Evolutionary conservation across 306 rosid genomes (phyloP), one percentile per base, ranked within the genome.

Genomic region (Coriaria nepalensis): DNA sequence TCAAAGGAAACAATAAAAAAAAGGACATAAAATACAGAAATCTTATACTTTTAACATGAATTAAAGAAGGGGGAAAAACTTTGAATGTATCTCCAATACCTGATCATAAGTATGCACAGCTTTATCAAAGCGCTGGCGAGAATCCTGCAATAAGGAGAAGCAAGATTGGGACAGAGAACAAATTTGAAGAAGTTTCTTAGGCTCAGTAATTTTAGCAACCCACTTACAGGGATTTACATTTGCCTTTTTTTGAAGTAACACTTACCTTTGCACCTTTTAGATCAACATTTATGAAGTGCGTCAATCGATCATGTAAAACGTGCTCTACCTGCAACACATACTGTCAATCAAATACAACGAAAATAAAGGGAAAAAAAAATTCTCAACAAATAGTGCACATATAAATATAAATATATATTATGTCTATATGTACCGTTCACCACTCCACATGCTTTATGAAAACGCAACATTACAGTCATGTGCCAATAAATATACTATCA

Each of bases 31-130:
- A 45, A 12, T 4, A 44, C 36, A 15, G 50, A 33, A 37, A 14
- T 9, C 37, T 15, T 40, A 13, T 40, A 53, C 42, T 32, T 5
- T 29, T 53, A 53, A n/a, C 20, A 11, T 32, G 49, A 42, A 55
- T 13, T 1, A 20, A 20, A 20, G 29, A 20, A 20, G 29, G 29
- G 29, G 29, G 29, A 20, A 20, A 20, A 20, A 20, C 29, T 20
- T 20, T 20, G 29, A 20, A 20, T 20, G 29, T 50, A 54, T 49
- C 57, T 65, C 49, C 34, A 43, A 37, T 72, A 90, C 98, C 98
- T 90, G 98, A 71, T 90, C 98, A 66, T 90, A 90, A 35, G 73
- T 77, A 39, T 85, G 77, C 59, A 73, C 67, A 38, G 92, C 71
- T 70, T 85, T 82, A 76, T 90, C 92, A 56, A 77, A 90, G 39